phyloP scores from a whole-genome alignment of 2,329 filamentous ascomycete species.

The Colletotrichum eremochloae region DNA sequence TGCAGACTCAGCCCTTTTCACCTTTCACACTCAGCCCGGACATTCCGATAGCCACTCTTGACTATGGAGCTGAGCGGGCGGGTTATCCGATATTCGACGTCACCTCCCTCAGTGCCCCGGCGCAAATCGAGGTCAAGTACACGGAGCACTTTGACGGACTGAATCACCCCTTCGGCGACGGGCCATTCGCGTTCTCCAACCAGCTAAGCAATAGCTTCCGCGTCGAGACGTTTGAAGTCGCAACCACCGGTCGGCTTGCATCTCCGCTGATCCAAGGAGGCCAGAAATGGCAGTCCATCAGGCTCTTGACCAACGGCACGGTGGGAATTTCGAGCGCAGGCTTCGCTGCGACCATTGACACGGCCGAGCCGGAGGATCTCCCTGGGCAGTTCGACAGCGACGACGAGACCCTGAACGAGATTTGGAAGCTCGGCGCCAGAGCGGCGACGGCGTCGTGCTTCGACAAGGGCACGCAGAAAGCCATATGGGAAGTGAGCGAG shows the following conservation, averaged over 20 bases:
- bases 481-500: constrained; percentile 51
- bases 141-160: constrained; percentile 50
- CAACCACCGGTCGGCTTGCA: constrained; percentile 45
- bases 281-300: constrained; percentile 56
- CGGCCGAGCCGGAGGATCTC: constrained; percentile 44
- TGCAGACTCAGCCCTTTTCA: constrained; percentile 10
- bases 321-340: constrained; percentile 51
- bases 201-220: constrained; percentile 53
- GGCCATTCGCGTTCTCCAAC: constrained; percentile 47
- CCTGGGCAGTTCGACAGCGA: constrained; percentile 49
- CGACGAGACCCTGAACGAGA: constrained; percentile 50
- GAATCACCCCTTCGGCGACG: constrained; percentile 48
- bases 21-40: constrained; percentile 24
- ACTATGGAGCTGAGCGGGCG: constrained; percentile 51
- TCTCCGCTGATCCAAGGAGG: constrained; percentile 56
- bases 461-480: constrained; percentile 52
- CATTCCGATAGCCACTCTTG: constrained; percentile 45
- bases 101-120: constrained; percentile 42
- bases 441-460: constrained; percentile 53
- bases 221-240: constrained; percentile 56
- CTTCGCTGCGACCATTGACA: constrained; percentile 49
- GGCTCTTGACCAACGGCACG: constrained; percentile 51
- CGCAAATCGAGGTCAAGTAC: constrained; percentile 54
- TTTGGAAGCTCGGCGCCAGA: constrained; percentile 55
- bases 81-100: constrained; percentile 52